Evolutionary conservation across 2,329 filamentous ascomycete species (phyloP), one percentile per base, ranked within the genome.

Genomic region (Metarhizium anisopliae): DNA sequence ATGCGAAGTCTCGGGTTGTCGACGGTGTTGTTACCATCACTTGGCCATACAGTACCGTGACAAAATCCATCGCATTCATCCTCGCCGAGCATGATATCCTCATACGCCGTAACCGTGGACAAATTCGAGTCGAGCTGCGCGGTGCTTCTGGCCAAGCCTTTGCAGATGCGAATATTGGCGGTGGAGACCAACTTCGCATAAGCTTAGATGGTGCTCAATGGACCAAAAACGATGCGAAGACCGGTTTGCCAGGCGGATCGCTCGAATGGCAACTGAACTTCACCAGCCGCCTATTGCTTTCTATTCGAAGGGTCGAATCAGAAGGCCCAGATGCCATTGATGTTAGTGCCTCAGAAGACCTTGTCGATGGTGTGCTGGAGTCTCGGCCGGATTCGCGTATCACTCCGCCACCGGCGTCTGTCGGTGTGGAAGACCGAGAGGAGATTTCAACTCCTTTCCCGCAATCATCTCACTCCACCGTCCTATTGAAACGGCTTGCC

Each of bases 1-100:
- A 77, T 13, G 67, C 69, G 29, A 56, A 65, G 2, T 67, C 71
- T 6, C 73, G 73, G 58, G 72, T 75, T 13, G 71, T 96, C 36
- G 79, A 82, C 56, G 91, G 89, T 43, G 77, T 88, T 16, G 83
- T 96, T 25, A 93, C 90, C 8, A 83, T 97, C 40, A 85, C 90
- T 56, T 97, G 93, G 92, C 93, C 93, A 0, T 96, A 90, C 70
- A 96, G 89, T 60, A 87, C 87, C 25, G 83, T 90, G 30, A 87
- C 81, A 35, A 82, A 81, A 54, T 84, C 84, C 43, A 80, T 91
- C 61, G 86, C 90, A 30, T 85, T 96, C 52, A 80, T 95, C 20
- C 80, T 97, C 38, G 89, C 89, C 50, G 92, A 96, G 64, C 84
- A 85, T 50, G 90, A 96, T 68, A 88, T 92, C 65, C 86, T 89